Percentiles rank a stretch among this genome's conserved stretches.
phyloP scores from a whole-genome alignment of 768 basidiomycete genomes.

The Tulasnella sp. region DNA sequence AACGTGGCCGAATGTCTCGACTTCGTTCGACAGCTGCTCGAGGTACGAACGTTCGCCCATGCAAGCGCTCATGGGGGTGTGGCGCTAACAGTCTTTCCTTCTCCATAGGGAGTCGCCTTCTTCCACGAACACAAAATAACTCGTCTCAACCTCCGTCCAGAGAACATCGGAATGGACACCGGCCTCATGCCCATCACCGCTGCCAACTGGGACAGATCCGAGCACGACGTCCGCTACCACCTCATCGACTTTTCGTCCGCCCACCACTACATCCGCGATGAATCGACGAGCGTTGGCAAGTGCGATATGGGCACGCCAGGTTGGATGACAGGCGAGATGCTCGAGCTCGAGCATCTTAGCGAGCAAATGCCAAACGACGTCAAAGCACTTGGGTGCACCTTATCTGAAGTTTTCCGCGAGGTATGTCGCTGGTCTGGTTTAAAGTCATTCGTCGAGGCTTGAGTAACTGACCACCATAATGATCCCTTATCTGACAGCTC shows the following conservation, averaged over 20 bases:
- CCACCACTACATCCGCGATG: background rate
- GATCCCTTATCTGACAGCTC: background rate
- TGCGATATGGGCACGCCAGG: background rate
- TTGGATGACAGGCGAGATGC: constrained; percentile 8
- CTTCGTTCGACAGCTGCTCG: constrained; percentile 21
- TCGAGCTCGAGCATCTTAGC: constrained; percentile 1
- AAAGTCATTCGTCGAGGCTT: background rate
- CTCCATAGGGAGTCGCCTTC: constrained; percentile 22
- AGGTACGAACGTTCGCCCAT: constrained; percentile 11
- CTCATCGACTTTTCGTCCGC: constrained; percentile 20
- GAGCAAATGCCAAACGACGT: constrained; percentile 2
- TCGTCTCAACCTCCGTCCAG: constrained; percentile 16
- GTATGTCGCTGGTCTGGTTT: background rate
- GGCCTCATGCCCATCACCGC: constrained; percentile 19
- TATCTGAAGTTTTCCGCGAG: constrained; percentile 17
- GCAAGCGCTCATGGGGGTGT: background rate
- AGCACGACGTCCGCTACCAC: constrained; percentile 24
- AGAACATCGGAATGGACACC: constrained; percentile 27
- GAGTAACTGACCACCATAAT: background rate
- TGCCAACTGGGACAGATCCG: constrained; percentile 27
- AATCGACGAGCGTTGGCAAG: background rate
- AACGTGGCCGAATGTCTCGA: constrained; percentile 22
- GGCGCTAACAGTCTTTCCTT: background rate
- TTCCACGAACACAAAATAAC: constrained; percentile 29
- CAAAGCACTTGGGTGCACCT: constrained; percentile 19